Conservation (phyloP, 2,329 filamentous ascomycete species). For the Talaromyces rugulosus region DNA sequence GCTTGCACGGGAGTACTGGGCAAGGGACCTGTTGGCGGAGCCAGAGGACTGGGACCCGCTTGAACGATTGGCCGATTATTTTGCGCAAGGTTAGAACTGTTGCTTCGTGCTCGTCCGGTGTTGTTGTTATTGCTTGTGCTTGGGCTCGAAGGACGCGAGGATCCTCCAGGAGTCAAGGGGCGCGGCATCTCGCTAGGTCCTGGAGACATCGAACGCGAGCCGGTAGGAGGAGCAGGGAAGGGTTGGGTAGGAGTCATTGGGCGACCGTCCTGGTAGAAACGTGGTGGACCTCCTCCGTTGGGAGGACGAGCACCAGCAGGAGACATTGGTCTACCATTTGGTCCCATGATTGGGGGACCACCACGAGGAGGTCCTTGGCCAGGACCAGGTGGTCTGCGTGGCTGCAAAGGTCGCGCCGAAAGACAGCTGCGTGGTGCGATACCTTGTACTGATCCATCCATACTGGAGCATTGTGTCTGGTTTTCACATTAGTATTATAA, state of each 20-base stretch:
- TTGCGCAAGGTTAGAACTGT: constrained; percentile 42
- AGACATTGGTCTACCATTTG: constrained; percentile 35
- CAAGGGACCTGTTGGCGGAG: constrained; percentile 14
- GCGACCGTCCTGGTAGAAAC: constrained; percentile 22
- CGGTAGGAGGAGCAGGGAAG: constrained; percentile 25
- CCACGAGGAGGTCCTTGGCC: constrained; percentile 18
- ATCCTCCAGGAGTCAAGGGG: constrained; percentile 25
- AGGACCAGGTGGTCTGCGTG: constrained; percentile 51
- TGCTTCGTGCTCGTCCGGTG: constrained; percentile 17
- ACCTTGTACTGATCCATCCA: constrained; percentile 88
- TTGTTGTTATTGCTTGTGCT: constrained; percentile 18
- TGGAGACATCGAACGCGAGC: constrained; percentile 29
- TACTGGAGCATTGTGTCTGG: constrained; percentile 81
- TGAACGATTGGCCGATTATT: constrained; percentile 16
- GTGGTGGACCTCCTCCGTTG: constrained; percentile 13
- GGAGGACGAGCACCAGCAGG: constrained; percentile 30
- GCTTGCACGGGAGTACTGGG: constrained; percentile 16
- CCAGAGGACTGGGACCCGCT: constrained; percentile 24
- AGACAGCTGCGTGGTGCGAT: constrained; percentile 91
- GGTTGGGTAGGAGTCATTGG: constrained; percentile 26
- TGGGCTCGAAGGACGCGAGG: constrained; percentile 38
- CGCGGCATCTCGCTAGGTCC: constrained; percentile 11
- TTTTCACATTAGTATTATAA: constrained; percentile 21
- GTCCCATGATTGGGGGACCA: constrained; percentile 10
- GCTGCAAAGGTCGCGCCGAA: constrained; percentile 86